phyloP scores from a whole-genome alignment of 495 filamentous ascomycete species.

The Entonaema liquescens region DNA sequence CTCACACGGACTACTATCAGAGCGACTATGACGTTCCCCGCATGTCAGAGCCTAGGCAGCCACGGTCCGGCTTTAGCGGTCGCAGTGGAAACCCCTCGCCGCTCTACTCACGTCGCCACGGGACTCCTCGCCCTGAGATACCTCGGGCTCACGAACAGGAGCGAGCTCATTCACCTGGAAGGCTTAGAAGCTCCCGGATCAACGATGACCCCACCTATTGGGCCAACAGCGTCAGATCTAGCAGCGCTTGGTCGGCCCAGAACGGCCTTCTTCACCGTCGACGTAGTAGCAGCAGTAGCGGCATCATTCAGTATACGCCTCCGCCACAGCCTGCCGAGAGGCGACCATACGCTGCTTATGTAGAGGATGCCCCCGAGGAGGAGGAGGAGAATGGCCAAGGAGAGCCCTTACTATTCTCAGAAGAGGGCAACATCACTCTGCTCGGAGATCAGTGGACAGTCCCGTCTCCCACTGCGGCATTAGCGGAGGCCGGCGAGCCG shows the following conservation, averaged over 20 bases:
- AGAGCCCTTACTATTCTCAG: background rate
- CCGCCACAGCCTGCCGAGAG: background rate
- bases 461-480: slow-evolving; percentile 4
- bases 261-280: too few relatives aligned
- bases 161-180: background rate
- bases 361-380: background rate
- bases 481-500: background rate
- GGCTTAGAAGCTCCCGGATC: background rate
- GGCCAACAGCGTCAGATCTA: too few relatives aligned
- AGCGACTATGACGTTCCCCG: background rate
- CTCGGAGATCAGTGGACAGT: slow-evolving; percentile 7
- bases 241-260: too few relatives aligned
- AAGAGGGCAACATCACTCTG: background rate
- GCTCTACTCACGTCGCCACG: too few relatives aligned
- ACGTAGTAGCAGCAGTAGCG: background rate
- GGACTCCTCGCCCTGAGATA: too few relatives aligned
- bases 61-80: background rate
- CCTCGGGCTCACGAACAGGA: too few relatives aligned
- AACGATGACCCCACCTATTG: background rate
- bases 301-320: background rate
- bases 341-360: background rate
- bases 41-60: background rate
- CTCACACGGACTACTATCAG: background rate
- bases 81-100: background rate
- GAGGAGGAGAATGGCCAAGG: background rate